Evolutionary conservation across 306 rosid species (phyloP).

Genomic region (Fagus sylvatica): DNA sequence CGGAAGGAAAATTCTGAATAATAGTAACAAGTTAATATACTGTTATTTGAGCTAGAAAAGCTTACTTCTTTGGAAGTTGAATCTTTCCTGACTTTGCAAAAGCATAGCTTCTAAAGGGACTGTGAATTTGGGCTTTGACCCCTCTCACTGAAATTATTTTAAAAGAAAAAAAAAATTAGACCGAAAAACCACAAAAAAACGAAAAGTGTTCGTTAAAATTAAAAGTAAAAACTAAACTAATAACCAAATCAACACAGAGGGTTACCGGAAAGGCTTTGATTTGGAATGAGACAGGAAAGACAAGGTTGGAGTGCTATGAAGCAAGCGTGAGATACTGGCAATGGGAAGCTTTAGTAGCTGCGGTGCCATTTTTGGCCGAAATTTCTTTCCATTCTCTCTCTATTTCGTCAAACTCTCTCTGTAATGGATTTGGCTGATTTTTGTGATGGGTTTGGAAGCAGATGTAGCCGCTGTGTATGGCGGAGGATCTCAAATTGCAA

Average conservation of each 20-base stretch:
- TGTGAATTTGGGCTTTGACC: constrained; percentile 35
- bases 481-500: too few species aligned
- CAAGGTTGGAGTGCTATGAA: constrained; percentile 28
- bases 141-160: constrained; percentile 41
- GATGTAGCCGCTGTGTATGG: too few species aligned
- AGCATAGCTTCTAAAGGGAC: constrained; percentile 48
- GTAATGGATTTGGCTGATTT: too few species aligned
- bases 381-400: not conserved
- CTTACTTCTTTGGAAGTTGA: constrained; percentile 61
- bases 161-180: constrained; percentile 4
- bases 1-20: not conserved
- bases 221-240: not conserved
- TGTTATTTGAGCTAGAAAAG: constrained; percentile 15
- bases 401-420: not conserved
- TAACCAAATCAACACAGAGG: not conserved
- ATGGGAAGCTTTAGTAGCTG: constrained; percentile 49
- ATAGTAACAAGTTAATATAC: not conserved
- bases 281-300: constrained; percentile 24
- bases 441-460: too few species aligned
- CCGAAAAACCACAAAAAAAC: constrained; percentile 7
- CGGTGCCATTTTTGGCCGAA: constrained; percentile 37
- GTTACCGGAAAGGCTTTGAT: constrained; percentile 28
- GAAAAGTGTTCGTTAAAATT: constrained; percentile 11
- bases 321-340: constrained; percentile 32
- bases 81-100: constrained; percentile 48